Base-by-base conservation (phyloP, 495 filamentous ascomycete genomes). In the Aspergillus cristatus region DNA sequence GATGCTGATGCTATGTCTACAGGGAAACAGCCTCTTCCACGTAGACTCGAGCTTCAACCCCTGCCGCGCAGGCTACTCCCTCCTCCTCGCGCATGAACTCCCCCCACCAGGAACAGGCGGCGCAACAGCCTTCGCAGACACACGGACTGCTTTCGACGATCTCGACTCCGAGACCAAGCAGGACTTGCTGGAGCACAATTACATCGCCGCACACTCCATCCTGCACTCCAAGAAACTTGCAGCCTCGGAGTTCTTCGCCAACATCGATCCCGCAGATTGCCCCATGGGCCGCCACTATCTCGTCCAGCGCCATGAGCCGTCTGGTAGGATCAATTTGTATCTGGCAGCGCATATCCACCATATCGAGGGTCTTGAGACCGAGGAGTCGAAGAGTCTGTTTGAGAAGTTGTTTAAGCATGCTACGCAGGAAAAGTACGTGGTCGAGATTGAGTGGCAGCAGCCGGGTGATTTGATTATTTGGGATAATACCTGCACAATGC, bases 21-120 rank as follows among this genome's bases (percentile, higher is more conserved):
- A n/a, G n/a, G n/a, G n/a, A n/a, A 81, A 81, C 45, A 57, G 53
- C 6, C 57, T 79, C n/a, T 81, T 71, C 52, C 76, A 81, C 45
- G 67, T 66, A 4, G 76, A 79, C 50, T 71, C 66, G 13, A 63
- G 62, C 11, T 81, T 76, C 53, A 79, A 81, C 48, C 75, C 75
- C 7, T 71, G 72, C 0, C 68, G 76, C 17, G 72, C 75, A 1
- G 58, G 53, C 10, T 72, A 70, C 58, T 76, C 71, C 12, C 51
- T 78, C 1, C 59, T 81, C 2, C 60, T 65, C 2, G 71, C 74
- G 7, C 55, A 62, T 14, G 58, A 63, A 34, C 56, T 79, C 5
- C 75, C 74, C 3, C 75, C 76, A 0, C 38, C 54, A 0, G 59
- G 58, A 3, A 64, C 52, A 4, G 75, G 75, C 3, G 75, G 75